Percentiles rank a stretch among this genome's conserved stretches.
Conservation (phyloP, 306 rosid genomes). For the Sesbania bispinosa region DNA sequence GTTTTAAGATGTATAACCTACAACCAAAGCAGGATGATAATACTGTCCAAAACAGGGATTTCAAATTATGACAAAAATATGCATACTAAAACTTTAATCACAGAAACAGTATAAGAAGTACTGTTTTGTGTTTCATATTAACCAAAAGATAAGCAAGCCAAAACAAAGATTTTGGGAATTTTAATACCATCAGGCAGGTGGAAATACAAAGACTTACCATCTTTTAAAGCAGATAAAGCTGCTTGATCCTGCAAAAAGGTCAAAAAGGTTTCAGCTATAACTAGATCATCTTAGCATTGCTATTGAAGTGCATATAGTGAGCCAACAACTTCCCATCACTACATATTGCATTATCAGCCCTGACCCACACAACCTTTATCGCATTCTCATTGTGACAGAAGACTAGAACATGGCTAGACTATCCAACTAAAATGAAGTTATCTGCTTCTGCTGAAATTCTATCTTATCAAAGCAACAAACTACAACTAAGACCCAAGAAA, state of each 20-base stretch:
- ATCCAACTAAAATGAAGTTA: slow-evolving; percentile 12
- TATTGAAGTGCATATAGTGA: not conserved
- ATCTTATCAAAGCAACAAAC: not conserved
- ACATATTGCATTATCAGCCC: not conserved
- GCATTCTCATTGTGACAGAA: not conserved
- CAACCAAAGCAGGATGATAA: not conserved
- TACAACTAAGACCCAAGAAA: not conserved
- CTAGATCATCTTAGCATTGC: slow-evolving; percentile 7
- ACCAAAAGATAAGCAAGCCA: slow-evolving; percentile 5
- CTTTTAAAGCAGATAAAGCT: slow-evolving; percentile 58
- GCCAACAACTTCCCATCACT: slow-evolving; percentile 5
- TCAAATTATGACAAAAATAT: slow-evolving; percentile 10
- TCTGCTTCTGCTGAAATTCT: slow-evolving; percentile 5
- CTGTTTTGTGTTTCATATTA: not conserved
- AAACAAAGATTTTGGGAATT: slow-evolving; percentile 7
- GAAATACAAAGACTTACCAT: slow-evolving; percentile 47
- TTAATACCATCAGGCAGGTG: not conserved
- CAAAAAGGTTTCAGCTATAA: slow-evolving; percentile 17
- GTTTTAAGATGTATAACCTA: not conserved
- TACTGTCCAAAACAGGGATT: not conserved
- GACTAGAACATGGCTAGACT: not conserved
- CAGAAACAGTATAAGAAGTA: not conserved
- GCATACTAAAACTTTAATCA: not conserved
- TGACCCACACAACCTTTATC: not conserved
- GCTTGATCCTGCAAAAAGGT: slow-evolving; percentile 56